Evolutionary conservation across 208 protist species (phyloP).

Genomic region (Zelonia costaricensis): DNA sequence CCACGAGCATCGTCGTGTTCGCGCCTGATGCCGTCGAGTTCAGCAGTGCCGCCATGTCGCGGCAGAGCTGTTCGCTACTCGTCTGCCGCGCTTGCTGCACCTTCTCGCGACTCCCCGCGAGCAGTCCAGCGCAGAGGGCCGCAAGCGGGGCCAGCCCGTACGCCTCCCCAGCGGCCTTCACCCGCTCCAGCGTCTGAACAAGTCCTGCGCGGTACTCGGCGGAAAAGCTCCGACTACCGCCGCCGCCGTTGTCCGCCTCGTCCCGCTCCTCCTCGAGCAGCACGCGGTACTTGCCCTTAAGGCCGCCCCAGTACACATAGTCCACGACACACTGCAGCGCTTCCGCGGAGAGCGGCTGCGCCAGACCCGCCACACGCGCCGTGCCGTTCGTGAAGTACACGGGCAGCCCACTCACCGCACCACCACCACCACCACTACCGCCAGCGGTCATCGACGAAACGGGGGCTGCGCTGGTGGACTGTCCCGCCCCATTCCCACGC

Average conservation of each 20-base stretch:
- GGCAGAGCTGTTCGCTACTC: constrained; percentile 43
- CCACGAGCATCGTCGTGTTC: constrained; percentile 76
- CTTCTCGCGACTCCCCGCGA: constrained; percentile 36
- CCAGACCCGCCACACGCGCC: constrained; percentile 58
- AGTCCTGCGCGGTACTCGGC: constrained; percentile 24
- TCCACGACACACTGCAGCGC: constrained; percentile 59
- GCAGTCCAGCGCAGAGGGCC: constrained; percentile 49
- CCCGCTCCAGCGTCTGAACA: constrained; percentile 24
- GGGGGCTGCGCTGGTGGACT: not conserved
- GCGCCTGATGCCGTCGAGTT: constrained; percentile 21
- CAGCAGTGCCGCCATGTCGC: constrained; percentile 58
- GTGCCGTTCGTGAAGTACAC: constrained; percentile 80
- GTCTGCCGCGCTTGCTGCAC: constrained; percentile 37
- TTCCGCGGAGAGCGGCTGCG: constrained; percentile 46
- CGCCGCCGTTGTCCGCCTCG: constrained; percentile 23
- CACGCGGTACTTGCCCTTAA: constrained; percentile 46
- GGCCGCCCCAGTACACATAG: constrained; percentile 76
- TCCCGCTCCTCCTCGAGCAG: constrained; percentile 54
- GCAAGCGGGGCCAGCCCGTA: constrained; percentile 53
- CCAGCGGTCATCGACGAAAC: not conserved
- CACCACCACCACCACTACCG: too few species aligned
- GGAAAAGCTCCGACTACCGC: constrained; percentile 8
- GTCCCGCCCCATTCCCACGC: not conserved
- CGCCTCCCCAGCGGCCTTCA: constrained; percentile 41
- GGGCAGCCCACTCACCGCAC: constrained; percentile 13